Base-by-base conservation (phyloP, 2,329 filamentous ascomycete species). In the Trichoderma asperellum region DNA sequence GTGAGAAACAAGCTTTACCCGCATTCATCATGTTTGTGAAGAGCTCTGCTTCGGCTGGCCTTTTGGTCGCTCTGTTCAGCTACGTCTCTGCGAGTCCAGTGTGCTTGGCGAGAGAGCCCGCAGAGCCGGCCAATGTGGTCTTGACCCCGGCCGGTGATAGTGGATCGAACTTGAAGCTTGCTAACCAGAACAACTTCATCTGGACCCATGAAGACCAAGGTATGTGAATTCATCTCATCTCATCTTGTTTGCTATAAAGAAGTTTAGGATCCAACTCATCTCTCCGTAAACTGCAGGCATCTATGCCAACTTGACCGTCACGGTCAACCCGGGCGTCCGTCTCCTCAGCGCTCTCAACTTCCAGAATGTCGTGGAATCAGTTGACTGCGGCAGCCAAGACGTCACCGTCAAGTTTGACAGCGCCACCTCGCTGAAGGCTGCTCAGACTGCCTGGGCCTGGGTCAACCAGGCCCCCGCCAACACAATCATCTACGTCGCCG, bases 341-440 rank as follows among this genome's bases (percentile, higher is more conserved):
- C 43, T 69, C 7, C 68, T 69, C 53, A 65, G 40, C 60, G 56
- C 67, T 4, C 52, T 55, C 59, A 55, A 32, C 59, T 64, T 65
- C 60, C 55, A 59, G 6, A 61, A 65, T 43, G 55, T 55, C 18
- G 43, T 69, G n/a, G 21, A 69, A 29, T 58, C 68, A 7, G 61
- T 69, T 29, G 61, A 59, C 61, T 69, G 68, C 55, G n/a, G 55
- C 53, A 60, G 32, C 34, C 37, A 55, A 6, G 61, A 59, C 47
- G 47, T 69, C 61, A 69, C 60, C 29, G 16, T 69, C 53, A 69
- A 65, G 55, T 69, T 69, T 37, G 53, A 27, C 24, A 60, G 47
- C 49, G 60, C 61, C 47, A 37, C 10, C 12, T 52, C 52, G 2
- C 32, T 69, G 34, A 43, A 55, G 40, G 32, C 52, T 21, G 68